Percentiles rank a stretch among this genome's conserved stretches.
Evolutionary conservation across 805 yeast genomes (phyloP).

Genomic region (Yamadazyma scolyti): DNA sequence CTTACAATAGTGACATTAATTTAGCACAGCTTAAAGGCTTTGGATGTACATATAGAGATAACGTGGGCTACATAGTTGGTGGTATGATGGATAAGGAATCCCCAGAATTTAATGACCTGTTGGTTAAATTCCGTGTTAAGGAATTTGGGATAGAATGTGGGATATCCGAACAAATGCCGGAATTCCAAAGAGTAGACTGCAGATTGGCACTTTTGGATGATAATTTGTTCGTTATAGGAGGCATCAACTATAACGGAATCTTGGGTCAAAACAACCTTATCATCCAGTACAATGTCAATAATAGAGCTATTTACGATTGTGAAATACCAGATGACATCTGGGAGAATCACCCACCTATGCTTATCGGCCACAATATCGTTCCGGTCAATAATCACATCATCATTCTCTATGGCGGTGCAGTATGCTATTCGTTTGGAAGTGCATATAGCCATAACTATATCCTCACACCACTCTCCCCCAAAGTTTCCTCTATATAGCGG

Average conservation of each 20-base stretch:
- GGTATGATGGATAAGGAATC: slow-evolving; percentile 31
- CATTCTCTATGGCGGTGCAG: slow-evolving; percentile 60
- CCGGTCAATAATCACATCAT: slow-evolving; percentile 12
- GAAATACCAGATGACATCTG: slow-evolving; percentile 24
- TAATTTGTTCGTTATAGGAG: slow-evolving; percentile 37
- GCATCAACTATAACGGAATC: slow-evolving; percentile 10
- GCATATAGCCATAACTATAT: slow-evolving; percentile 20
- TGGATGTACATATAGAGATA: slow-evolving; percentile 23
- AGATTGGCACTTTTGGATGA: slow-evolving; percentile 18
- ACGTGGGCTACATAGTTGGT: slow-evolving; percentile 45
- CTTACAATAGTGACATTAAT: slow-evolving; percentile 12
- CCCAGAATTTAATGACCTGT: slow-evolving; percentile 27
- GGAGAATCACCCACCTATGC: slow-evolving; percentile 41
- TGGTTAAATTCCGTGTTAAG: slow-evolving; percentile 23
- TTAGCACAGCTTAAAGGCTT: slow-evolving; percentile 29
- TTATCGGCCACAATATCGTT: slow-evolving; percentile 51
- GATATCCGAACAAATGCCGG: slow-evolving; percentile 21
- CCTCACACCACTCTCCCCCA: too few relatives aligned
- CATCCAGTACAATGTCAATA: slow-evolving; percentile 1
- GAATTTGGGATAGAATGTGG: slow-evolving; percentile 13
- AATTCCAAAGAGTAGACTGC: slow-evolving; percentile 29
- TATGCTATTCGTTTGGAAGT: slow-evolving; percentile 76
- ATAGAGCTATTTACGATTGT: not conserved
- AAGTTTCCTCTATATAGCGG: too few relatives aligned
- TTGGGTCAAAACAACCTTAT: slow-evolving; percentile 9